Percentiles rank a stretch among this genome's conserved stretches.
phyloP scores from a whole-genome alignment of 1,284 basidiomycete species.

The Chalciporus sp. region DNA sequence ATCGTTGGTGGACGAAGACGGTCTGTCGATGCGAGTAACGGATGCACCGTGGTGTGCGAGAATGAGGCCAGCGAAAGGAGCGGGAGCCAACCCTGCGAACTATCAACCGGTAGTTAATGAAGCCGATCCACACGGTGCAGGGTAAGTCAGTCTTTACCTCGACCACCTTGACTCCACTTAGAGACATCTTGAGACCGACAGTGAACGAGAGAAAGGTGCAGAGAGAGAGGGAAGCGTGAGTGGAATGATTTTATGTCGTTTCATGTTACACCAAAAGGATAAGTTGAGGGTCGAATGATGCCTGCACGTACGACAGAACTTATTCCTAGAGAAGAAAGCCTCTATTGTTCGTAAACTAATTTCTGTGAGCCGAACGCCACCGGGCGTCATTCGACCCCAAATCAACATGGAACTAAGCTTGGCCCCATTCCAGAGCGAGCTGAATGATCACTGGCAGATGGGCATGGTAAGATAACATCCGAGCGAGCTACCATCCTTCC shows the following conservation, averaged over 20 bases:
- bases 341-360: background rate
- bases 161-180: slow-evolving; percentile 56
- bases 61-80: slow-evolving; percentile 78
- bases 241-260: background rate
- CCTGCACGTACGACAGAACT: background rate
- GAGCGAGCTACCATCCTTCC: too few relatives aligned
- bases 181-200: slow-evolving; percentile 42
- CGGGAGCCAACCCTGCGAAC: slow-evolving; percentile 87
- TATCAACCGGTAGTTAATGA: slow-evolving; percentile 31
- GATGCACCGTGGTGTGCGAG: slow-evolving; percentile 82
- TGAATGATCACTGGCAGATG: too few relatives aligned
- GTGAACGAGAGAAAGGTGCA: background rate
- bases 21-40: slow-evolving; percentile 76
- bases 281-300: background rate
- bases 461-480: too few relatives aligned
- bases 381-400: too few relatives aligned
- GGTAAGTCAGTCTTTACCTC: slow-evolving; percentile 44
- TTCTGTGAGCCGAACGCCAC: background rate
- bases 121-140: background rate
- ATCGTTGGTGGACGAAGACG: slow-evolving; percentile 47
- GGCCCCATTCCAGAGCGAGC: background rate
- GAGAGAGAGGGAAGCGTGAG: background rate
- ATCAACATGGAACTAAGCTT: background rate
- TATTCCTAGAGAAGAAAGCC: background rate
- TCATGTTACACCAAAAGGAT: background rate